Conservation (phyloP, 2,329 filamentous ascomycete species). For the Madurella fahalii region DNA sequence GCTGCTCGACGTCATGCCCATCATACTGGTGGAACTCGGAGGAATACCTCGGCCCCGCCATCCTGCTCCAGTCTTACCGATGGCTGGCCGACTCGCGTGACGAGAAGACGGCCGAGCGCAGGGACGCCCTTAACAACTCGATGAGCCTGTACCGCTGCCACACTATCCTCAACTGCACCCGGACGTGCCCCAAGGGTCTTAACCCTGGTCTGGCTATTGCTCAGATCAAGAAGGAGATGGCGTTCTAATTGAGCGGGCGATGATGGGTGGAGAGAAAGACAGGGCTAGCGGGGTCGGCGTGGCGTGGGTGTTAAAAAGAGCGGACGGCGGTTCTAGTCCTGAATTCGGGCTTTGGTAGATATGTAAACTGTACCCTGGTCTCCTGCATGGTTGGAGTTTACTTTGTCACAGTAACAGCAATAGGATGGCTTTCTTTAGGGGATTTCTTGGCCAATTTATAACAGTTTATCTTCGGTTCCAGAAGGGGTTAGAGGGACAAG, state of each 20-base stretch:
- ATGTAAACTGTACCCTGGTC: constrained; percentile 30
- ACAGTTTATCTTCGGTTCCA: neutral
- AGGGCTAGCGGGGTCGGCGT: neutral
- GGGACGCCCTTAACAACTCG: constrained; percentile 90
- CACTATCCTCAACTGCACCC: constrained; percentile 97
- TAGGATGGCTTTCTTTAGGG: constrained; percentile 17
- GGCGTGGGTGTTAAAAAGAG: constrained; percentile 10
- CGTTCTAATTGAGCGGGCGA: constrained; percentile 41
- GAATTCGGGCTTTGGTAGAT: constrained; percentile 16
- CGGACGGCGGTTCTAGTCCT: constrained; percentile 5
- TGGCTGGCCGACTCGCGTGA: constrained; percentile 96
- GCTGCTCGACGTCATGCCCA: constrained; percentile 98
- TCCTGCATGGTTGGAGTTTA: constrained; percentile 34
- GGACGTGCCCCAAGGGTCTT: constrained; percentile 96
- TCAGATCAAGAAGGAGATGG: constrained; percentile 98
- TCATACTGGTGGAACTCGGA: constrained; percentile 99
- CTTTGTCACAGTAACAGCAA: constrained; percentile 29
- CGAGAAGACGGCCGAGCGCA: constrained; percentile 81
- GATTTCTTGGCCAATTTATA: neutral
- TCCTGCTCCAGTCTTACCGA: constrained; percentile 95
- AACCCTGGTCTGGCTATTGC: constrained; percentile 95
- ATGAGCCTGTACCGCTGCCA: constrained; percentile 99
- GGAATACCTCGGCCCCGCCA: constrained; percentile 95
- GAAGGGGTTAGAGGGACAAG: neutral
- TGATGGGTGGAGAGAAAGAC: neutral